Base-by-base conservation (phyloP, 768 basidiomycete genomes). In the Ramaria rubella region DNA sequence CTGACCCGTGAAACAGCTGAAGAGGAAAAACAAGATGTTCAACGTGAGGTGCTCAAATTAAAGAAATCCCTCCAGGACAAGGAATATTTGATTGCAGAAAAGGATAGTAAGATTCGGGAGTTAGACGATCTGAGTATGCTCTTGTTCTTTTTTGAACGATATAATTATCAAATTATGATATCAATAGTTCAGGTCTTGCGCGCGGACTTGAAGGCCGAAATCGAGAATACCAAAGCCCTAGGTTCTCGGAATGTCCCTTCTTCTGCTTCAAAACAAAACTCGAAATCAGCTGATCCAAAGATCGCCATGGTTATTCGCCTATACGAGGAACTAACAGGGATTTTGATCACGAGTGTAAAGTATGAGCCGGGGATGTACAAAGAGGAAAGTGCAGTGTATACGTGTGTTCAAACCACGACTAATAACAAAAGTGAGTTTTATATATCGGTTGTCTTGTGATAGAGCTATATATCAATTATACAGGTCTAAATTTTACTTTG, bases 241-340 rank as follows among this genome's bases (percentile, higher is more conserved):
- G 67, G 72, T 5, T 66, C 73, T 29, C 76, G 75, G 19, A 73
- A 73, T 43, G 67, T 68, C 4, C 74, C 77, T 29, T 64, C 68
- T 17, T 68, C 75, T 21, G 69, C 70, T 21, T 50, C 63, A 27
- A 71, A 72, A 57, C 62, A 59, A 26, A 63, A 73, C 1, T 61
- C 74, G 17, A 70, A 73, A 21, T 55, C 68, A 44, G 76, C 81
- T 23, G 82, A 85, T 60, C 80, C 81, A 5, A 83, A 83, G 65
- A 77, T 81, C 61, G 70, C 73, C 3, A 73, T 77, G 63, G 77
- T 85, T 42, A 77, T 92, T 62, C 76, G 75, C 50, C 80, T 94
- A 59, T 95, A 95, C 66, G 90, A 94, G 68, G 90, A 94, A 63
- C 69, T 91, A 60, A 91, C 90, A 1, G 90, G 92, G 62, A 71